These are phyloP conservation scores for Dendrobium officinale DNA, from an alignment of 106 monocot genomes.

Conservation along the genomic window DNA sequence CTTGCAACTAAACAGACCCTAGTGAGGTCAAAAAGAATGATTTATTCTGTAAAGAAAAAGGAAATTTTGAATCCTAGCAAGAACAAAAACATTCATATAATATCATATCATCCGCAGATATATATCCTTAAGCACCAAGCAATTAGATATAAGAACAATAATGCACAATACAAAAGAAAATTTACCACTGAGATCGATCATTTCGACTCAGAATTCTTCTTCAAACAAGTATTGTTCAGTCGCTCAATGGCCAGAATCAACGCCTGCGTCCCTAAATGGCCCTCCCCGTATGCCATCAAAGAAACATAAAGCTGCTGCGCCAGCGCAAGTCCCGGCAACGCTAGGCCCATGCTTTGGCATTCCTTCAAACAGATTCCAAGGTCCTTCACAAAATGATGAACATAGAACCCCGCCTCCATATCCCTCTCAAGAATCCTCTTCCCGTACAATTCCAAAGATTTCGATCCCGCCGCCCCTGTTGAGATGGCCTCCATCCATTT, in stretches of 20 bases:
- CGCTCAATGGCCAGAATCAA: slow-evolving; percentile 67
- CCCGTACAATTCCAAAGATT: slow-evolving; percentile 66
- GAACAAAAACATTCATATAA: too few species aligned
- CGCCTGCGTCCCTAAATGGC: slow-evolving; percentile 72
- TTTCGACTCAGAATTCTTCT: not conserved
- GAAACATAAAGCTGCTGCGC: slow-evolving; percentile 89
- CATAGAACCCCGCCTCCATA: slow-evolving; percentile 82
- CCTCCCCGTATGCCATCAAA: slow-evolving; percentile 77
- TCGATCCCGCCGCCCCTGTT: slow-evolving; percentile 72
- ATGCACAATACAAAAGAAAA: not conserved
- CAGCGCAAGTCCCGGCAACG: slow-evolving; percentile 75
- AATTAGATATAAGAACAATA: too few species aligned
- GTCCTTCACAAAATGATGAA: slow-evolving; percentile 92
- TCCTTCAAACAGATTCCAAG: slow-evolving; percentile 91
- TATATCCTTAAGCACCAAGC: too few species aligned
- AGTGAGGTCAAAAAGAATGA: too few species aligned
- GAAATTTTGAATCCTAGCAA: too few species aligned
- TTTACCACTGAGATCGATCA: slow-evolving; percentile 6
- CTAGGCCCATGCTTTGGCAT: slow-evolving; percentile 72
- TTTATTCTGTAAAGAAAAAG: too few species aligned
- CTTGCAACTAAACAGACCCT: too few species aligned
- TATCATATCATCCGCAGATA: too few species aligned
- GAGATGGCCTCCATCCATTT: slow-evolving; percentile 81
- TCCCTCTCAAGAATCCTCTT: slow-evolving; percentile 81
- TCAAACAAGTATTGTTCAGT: slow-evolving; percentile 66